Evolutionary conservation across 73 alveolate species (phyloP).

Genomic region (Blepharisma stoltei): DNA sequence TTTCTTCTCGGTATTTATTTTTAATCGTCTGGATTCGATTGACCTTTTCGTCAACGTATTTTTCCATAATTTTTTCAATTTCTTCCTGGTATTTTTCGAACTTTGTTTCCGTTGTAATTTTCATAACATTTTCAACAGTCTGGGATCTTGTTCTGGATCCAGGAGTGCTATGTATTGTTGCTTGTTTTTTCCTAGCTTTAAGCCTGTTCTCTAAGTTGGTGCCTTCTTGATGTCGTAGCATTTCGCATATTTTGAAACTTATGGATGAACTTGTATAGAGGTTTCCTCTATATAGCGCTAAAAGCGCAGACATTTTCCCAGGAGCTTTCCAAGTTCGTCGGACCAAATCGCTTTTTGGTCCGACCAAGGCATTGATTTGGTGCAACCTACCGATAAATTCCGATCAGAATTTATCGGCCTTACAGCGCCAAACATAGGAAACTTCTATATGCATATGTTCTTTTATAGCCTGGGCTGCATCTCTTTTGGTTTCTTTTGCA

Average conservation of each 20-base stretch:
- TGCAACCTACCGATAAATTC: no score
- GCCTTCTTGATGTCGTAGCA: slow-evolving; percentile 18
- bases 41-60: slow-evolving; percentile 5
- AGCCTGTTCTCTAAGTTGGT: neutral
- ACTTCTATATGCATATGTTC: neutral
- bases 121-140: neutral
- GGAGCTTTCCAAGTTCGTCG: no score
- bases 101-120: neutral
- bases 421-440: no score
- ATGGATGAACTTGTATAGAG: no score
- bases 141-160: neutral
- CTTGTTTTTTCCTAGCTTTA: neutral
- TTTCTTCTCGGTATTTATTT: neutral
- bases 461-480: neutral
- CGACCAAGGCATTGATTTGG: no score
- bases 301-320: no score
- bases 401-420: no score
- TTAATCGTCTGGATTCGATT: neutral
- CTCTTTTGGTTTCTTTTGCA: neutral
- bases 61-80: slow-evolving; percentile 24
- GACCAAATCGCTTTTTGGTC: no score
- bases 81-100: slow-evolving; percentile 16
- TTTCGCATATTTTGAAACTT: neutral
- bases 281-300: no score
- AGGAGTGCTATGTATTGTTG: no score